Evolutionary conservation across 2,329 filamentous ascomycete genomes (phyloP), one percentile per base, ranked within the genome.

Genomic region (Aspergillus costaricaensis): DNA sequence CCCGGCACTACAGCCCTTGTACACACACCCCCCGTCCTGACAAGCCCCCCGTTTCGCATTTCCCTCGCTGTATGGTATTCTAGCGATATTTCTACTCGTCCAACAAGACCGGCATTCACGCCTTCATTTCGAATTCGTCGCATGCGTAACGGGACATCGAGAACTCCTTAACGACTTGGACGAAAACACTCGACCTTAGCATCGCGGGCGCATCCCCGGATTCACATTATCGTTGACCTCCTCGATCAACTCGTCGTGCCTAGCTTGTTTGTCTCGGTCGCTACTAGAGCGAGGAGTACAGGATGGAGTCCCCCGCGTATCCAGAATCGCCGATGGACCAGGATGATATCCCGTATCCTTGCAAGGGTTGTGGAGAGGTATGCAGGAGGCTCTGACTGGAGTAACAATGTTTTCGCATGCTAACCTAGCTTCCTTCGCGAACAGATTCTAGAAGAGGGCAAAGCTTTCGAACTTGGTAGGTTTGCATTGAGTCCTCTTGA

Each of bases 391-490:
- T 25, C 25, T 19, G 41, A 44, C 10, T 32, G 39, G 25, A 23
- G n/a, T 23, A 10, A 19, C 19, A 39, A 32, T 27, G 30, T 55
- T 38, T 59, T 47, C 19, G 36, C 44, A 49, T 51, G 48, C 58
- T 62, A 61, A 61, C 21, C 58, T 64, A 62, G 58, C n/a, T 6
- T 47, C n/a, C 5, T 32, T 17, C 10, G 25, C 39, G 23, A 30
- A 59, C 76, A 97, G 92, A 96, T 98, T 68, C 85, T 99, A 19
- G 95, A 99, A 79, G 95, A 99, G 83, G 95, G 95, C 70, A 98
- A 98, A 79, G 95, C 95, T 55, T 99, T 96, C 72, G 95, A 99
- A 81, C 85, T 99, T 72, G 92, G 94, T 98, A 81, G 74, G 85
- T 58, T 62, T 54, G 32, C 14, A 25, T 52, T 32, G 12, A 17